Base-by-base conservation (phyloP, 2,329 filamentous ascomycete genomes). In the Aspergillus terreus region DNA sequence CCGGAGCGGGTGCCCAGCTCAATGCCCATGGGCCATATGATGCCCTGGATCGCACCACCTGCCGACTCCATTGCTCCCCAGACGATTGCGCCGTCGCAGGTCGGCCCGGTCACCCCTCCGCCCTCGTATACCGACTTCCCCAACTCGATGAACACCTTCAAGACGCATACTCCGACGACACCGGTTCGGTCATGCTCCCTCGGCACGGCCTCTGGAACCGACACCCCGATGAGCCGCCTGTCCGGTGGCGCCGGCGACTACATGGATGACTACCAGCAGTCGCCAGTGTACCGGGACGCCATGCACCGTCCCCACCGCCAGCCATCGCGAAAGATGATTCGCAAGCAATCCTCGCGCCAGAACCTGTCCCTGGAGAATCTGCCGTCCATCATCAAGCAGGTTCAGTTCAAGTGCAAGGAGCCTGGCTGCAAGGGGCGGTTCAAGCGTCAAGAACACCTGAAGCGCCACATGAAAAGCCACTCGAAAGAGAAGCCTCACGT, bases 361-460 rank as follows among this genome's bases (percentile, higher is more conserved):
- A 68, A 63, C 41, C 46, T 72, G 15, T 65, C 62, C 35, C 53
- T 72, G 14, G 70, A 72, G 46, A 70, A 68, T 46, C 51, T 73
- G 3, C 70, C 71, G 0, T 57, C 67, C 0, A 68, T 71, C 41
- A 72, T 73, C 42, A 70, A 70, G 46, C 66, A 72, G 61, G 66
- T 76, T 2, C 68, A 71, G 32, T 71, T 74, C 58, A 66, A 68
- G 55, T 73, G 76, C 64, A 67, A 69, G 38, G 68, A 71, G 44
- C 66, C 69, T 2, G 73, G 71, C 6, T 77, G 76, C 57, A 69
- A 69, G 49, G 71, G 71, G 6, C 70, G 70, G 4, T 79, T 79
- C 60, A 75, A 76, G 63, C 63, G 77, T 44, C 73, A 76, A 53
- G 76, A 79, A 55, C 76, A 78, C 51, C 62, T 78, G 15, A 77